phyloP scores from a whole-genome alignment of 495 filamentous ascomycete genomes.

The Daldinia childiae region DNA sequence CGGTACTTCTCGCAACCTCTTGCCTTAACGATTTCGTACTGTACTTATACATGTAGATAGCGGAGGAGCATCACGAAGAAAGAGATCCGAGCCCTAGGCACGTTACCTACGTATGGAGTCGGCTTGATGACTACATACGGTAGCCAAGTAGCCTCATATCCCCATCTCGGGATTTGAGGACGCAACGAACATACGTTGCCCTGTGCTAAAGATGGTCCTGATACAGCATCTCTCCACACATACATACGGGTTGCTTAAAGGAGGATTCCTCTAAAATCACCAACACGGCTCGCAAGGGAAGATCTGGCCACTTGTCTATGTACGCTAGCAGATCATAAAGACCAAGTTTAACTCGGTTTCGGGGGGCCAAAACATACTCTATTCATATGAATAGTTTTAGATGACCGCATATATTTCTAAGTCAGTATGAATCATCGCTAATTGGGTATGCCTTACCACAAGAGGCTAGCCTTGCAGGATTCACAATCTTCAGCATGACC shows the following conservation, averaged over 20 bases:
- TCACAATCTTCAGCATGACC: slow-evolving; percentile 30
- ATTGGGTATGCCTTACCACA: slow-evolving; percentile 11
- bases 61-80: background rate
- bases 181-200: background rate
- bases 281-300: no score
- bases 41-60: background rate
- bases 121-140: background rate
- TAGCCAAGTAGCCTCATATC: background rate
- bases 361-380: slow-evolving; percentile 20
- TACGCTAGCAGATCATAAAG: background rate
- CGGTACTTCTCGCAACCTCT: background rate
- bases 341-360: slow-evolving; percentile 15
- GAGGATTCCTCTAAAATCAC: background rate
- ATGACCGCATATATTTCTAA: background rate
- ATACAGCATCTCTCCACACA: slow-evolving; percentile 4
- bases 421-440: slow-evolving; percentile 5
- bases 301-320: slow-evolving; percentile 14
- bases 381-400: background rate
- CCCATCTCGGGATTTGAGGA: slow-evolving; percentile 4
- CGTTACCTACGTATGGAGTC: background rate
- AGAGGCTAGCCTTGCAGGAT: slow-evolving; percentile 32
- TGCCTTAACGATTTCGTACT: background rate
- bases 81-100: slow-evolving; percentile 2
- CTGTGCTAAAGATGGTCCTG: slow-evolving; percentile 1
- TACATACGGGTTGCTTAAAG: slow-evolving; percentile 1